Conservation (phyloP, 805 yeast genomes). For the Candida michaelii region DNA sequence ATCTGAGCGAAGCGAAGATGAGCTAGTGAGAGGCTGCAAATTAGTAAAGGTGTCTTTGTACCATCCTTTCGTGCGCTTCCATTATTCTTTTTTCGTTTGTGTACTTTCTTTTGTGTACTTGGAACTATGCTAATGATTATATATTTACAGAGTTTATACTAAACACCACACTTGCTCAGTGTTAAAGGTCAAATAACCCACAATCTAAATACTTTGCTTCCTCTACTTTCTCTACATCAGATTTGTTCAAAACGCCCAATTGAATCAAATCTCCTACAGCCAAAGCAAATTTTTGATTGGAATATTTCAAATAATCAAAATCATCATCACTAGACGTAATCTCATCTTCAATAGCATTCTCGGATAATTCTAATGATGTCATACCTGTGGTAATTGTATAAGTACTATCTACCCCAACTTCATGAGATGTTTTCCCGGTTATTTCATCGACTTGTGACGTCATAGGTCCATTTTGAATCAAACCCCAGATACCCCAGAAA, state of each 20-base stretch:
- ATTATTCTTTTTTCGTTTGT: too few relatives aligned
- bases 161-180: too few relatives aligned
- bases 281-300: slow-evolving; percentile 70
- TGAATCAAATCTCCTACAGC: slow-evolving; percentile 73
- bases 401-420: slow-evolving; percentile 40
- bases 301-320: slow-evolving; percentile 76
- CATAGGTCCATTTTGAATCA: slow-evolving; percentile 67
- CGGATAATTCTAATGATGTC: slow-evolving; percentile 43
- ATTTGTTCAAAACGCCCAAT: slow-evolving; percentile 48
- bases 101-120: too few relatives aligned
- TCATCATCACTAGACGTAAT: slow-evolving; percentile 51
- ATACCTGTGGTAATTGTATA: slow-evolving; percentile 51
- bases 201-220: slow-evolving; percentile 44
- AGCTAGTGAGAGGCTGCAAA: too few relatives aligned
- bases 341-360: slow-evolving; percentile 23
- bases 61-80: too few relatives aligned
- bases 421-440: slow-evolving; percentile 18
- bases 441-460: slow-evolving; percentile 13
- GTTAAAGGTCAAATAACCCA: slow-evolving; percentile 7
- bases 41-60: too few relatives aligned
- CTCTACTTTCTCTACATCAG: slow-evolving; percentile 24
- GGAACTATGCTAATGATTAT: too few relatives aligned
- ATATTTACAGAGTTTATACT: too few relatives aligned
- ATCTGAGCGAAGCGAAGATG: too few relatives aligned
- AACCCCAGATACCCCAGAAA: slow-evolving; percentile 91